A percentile compares a stretch with the other conserved stretches of the same genome.
Conservation (phyloP, 805 yeast species). For the Wickerhamiella domercqiae region DNA sequence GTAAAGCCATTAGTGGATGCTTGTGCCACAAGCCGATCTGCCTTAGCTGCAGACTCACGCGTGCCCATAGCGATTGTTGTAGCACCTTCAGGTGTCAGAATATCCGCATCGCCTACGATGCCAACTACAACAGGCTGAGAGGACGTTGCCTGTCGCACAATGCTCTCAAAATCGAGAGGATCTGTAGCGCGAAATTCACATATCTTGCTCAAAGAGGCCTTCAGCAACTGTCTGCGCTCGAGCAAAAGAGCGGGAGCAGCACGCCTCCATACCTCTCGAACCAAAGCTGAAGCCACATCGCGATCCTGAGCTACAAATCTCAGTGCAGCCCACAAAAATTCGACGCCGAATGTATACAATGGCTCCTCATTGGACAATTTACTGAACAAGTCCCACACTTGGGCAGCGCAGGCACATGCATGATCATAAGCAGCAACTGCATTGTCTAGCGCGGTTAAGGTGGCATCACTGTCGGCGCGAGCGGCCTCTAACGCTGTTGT, state of each 20-base stretch:
- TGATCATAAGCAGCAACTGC: conserved; percentile 43
- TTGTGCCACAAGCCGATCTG: conserved; percentile 60
- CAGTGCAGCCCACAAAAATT: conserved; percentile 28
- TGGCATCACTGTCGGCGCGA: conserved; percentile 36
- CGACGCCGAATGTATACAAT: conserved; percentile 47
- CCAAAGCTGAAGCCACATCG: background rate
- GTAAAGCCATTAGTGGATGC: conserved; percentile 66
- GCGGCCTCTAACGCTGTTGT: conserved; percentile 38
- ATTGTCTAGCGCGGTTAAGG: conserved; percentile 34
- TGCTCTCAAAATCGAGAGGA: conserved; percentile 1
- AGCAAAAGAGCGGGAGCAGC: conserved; percentile 1
- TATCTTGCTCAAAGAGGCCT: background rate
- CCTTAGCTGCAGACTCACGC: conserved; percentile 30
- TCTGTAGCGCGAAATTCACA: background rate
- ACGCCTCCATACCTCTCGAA: background rate
- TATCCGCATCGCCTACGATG: background rate
- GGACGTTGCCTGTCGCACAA: conserved; percentile 7
- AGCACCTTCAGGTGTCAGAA: background rate
- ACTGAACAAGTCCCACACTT: conserved; percentile 34
- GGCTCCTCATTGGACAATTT: conserved; percentile 28
- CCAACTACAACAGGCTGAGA: conserved; percentile 9
- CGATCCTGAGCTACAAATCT: conserved; percentile 1
- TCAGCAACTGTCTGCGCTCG: background rate
- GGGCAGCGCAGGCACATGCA: no score
- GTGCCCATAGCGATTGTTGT: conserved; percentile 43